Conservation (phyloP, 345 rosid species). For the Tarenaya hassleriana region DNA sequence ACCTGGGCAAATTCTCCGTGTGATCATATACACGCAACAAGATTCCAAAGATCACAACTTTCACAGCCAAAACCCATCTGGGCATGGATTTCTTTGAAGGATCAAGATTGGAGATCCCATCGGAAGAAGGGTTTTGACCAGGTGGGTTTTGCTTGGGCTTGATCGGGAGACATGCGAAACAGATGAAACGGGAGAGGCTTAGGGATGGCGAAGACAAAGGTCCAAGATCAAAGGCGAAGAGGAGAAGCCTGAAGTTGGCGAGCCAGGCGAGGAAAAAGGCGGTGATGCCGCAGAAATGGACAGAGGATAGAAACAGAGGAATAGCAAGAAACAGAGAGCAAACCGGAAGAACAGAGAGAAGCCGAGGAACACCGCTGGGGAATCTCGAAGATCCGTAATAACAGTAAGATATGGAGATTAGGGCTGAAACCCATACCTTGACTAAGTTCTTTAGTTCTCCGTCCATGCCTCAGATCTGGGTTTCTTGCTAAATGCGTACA, state of each 20-base stretch:
- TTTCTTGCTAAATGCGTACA: no score
- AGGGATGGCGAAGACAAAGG: conserved; percentile 47
- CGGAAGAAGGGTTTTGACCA: conserved; percentile 7
- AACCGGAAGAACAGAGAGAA: conserved; percentile 47
- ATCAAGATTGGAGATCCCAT: conserved; percentile 4
- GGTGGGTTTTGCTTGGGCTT: conserved; percentile 26
- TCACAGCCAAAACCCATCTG: conserved; percentile 31
- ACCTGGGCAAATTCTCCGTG: conserved; percentile 26
- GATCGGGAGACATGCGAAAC: conserved; percentile 53
- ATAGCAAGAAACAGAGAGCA: conserved; percentile 39
- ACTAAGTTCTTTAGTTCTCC: conserved; percentile 29
- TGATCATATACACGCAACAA: conserved; percentile 33
- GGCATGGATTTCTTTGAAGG: conserved; percentile 18
- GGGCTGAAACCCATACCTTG: conserved; percentile 42
- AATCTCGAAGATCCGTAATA: conserved; percentile 38
- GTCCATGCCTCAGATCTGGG: conserved; percentile 27
- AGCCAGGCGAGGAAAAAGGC: conserved; percentile 53
- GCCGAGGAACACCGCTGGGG: conserved; percentile 38
- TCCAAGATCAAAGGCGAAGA: conserved; percentile 50
- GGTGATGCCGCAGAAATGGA: conserved; percentile 29
- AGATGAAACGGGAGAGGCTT: conserved; percentile 44
- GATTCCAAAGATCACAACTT: conserved; percentile 27
- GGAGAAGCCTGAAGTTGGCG: conserved; percentile 58
- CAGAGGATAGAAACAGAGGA: conserved; percentile 38
- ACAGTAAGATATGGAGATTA: conserved; percentile 38